phyloP scores from a whole-genome alignment of 345 rosid species.

The Melaleuca quinquenervia region DNA sequence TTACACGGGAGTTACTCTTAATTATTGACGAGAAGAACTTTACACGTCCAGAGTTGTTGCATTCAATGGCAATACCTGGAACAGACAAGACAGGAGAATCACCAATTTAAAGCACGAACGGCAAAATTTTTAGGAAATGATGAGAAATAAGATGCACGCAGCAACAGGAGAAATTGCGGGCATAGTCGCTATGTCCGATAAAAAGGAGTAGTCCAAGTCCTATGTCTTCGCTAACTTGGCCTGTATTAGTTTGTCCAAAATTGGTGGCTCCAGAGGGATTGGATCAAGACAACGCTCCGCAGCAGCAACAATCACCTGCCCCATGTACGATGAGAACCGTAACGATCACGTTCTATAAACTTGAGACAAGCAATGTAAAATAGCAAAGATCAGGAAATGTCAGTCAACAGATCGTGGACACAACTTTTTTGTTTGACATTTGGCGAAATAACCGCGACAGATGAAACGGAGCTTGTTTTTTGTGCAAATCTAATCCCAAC shows the following conservation, averaged over 20 bases:
- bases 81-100: neutral
- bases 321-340: neutral
- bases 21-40: neutral
- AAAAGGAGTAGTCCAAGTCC: conserved; percentile 18
- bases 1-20: neutral
- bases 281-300: conserved; percentile 94
- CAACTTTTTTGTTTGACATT: neutral
- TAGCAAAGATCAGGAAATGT: neutral
- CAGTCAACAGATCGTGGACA: neutral
- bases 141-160: neutral
- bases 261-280: conserved; percentile 81
- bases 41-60: neutral
- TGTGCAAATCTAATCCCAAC: neutral
- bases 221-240: conserved; percentile 60
- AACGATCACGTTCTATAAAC: neutral
- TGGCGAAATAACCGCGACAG: neutral
- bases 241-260: conserved; percentile 88
- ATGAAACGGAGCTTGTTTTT: neutral
- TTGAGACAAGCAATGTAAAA: neutral
- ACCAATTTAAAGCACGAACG: neutral
- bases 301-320: conserved; percentile 90
- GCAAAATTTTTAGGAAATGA: neutral
- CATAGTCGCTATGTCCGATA: neutral
- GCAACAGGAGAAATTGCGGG: neutral
- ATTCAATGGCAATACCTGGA: neutral